Percentiles rank a stretch among this genome's conserved stretches.
phyloP scores from a whole-genome alignment of 2,329 filamentous ascomycete species.

The Orbilia ellipsospora region DNA sequence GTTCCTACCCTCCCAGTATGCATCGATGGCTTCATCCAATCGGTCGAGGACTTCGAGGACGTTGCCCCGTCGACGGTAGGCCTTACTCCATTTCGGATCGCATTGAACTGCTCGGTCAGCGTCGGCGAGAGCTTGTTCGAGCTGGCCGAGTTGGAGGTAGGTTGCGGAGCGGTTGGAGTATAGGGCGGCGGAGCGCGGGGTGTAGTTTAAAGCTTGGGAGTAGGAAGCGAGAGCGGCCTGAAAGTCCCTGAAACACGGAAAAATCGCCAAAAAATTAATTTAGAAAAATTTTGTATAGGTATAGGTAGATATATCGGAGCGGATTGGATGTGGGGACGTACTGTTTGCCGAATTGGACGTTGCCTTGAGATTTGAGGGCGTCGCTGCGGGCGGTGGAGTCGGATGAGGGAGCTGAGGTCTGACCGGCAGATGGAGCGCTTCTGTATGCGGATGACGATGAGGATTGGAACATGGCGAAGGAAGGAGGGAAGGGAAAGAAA shows the following conservation, averaged over 20 bases:
- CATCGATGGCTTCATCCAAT: slow-evolving; percentile 55
- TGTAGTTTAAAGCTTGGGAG: slow-evolving; percentile 56
- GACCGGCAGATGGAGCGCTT: slow-evolving; percentile 27
- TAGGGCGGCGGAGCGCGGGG: slow-evolving; percentile 56
- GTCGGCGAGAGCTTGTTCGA: slow-evolving; percentile 57
- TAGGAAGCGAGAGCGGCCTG: slow-evolving; percentile 57
- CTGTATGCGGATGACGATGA: slow-evolving; percentile 29
- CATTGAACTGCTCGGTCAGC: slow-evolving; percentile 57
- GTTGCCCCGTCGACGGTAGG: slow-evolving; percentile 57
- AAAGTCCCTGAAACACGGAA: slow-evolving; percentile 55
- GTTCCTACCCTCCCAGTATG: slow-evolving; percentile 55
- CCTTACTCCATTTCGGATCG: slow-evolving; percentile 58
- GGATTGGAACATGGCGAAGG: slow-evolving; percentile 42
- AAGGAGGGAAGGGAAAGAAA: neutral
- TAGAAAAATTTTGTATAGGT: neutral
- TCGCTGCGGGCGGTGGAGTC: slow-evolving; percentile 55
- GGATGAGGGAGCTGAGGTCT: slow-evolving; percentile 40
- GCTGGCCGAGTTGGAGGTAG: slow-evolving; percentile 57
- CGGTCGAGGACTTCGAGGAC: slow-evolving; percentile 57
- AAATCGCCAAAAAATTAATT: neutral
- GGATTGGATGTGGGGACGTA: slow-evolving; percentile 11
- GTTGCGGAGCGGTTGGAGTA: slow-evolving; percentile 59
- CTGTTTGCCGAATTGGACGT: slow-evolving; percentile 57
- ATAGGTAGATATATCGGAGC: neutral
- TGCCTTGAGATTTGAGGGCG: slow-evolving; percentile 57